Base-by-base conservation (phyloP, 1,284 basidiomycete species). In the Malassezia psittaci region DNA sequence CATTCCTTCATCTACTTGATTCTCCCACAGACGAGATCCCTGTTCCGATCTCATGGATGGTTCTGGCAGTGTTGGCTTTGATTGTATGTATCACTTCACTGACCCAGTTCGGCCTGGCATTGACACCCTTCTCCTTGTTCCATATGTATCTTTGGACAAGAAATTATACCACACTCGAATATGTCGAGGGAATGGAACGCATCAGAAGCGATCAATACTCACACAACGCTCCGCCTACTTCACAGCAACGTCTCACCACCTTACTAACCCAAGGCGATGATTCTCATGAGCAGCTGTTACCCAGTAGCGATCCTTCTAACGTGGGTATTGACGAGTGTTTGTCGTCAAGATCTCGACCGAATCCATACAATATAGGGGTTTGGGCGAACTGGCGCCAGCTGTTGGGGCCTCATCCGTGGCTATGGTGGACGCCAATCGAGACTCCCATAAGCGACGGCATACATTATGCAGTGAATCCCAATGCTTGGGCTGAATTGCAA, bases 91-190 rank as follows among this genome's bases (percentile, higher is more conserved):
- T 3, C n/a, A 4, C 47, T 19, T 3, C 24, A 3, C 46, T 21
- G 10, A 38, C 34, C 1, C 36, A 55, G 54, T 37, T 50, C 15
- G 34, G 32, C 3, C 35, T 68, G 15, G 63, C 65, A 36, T 42
- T 75, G 37, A 52, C 65, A 3, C 71, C 71, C 9, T 74, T 72
- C 53, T 53, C 63, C 5, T 48, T 63, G 35, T 67, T 66, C 49
- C 67, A 76, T 63, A 57, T 68, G 5, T 77, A 68, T 33, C 55
- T 77, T 24, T 71, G 75, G 2, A 62, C 59, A 44, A 59, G 48
- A 42, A 77, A 77, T 55, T 59, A 68, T 12, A 75, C 75, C 5
- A 76, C 76, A 16, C 69, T 76, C 49, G 76, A 76, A 58, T 68
- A 67, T 10, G 75, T 76, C 68, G 75, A 77, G 50, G 68, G 73